These are phyloP conservation scores for Lactarius pseudohatsudake DNA, from an alignment of 768 basidiomycete genomes.

Conservation along the genomic window DNA sequence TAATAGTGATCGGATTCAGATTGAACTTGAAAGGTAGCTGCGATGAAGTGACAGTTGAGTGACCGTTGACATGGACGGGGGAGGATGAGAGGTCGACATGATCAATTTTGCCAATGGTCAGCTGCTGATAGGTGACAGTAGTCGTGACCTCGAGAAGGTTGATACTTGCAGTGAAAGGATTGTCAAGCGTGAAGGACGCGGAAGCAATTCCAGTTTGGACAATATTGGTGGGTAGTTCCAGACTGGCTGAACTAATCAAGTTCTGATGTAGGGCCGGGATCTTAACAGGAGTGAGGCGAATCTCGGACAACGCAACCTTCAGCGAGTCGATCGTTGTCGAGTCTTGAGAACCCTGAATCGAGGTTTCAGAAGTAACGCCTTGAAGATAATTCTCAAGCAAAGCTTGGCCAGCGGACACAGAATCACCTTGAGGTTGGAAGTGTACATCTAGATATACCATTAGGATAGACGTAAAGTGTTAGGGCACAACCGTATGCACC, in stretches of 20 bases:
- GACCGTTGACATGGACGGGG: slow-evolving; percentile 61
- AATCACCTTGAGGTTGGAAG: slow-evolving; percentile 56
- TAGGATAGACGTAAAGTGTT: neutral
- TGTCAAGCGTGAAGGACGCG: slow-evolving; percentile 56
- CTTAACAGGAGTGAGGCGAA: slow-evolving; percentile 57
- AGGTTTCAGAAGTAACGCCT: slow-evolving; percentile 54
- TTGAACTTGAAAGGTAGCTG: slow-evolving; percentile 63
- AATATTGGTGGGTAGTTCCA: slow-evolving; percentile 63
- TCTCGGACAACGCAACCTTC: slow-evolving; percentile 57
- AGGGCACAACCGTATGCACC: slow-evolving; percentile 35
- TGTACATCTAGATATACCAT: slow-evolving; percentile 48
- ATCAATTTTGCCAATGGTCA: slow-evolving; percentile 60
- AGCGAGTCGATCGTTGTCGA: slow-evolving; percentile 64
- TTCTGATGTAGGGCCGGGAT: slow-evolving; percentile 66
- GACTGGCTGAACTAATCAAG: slow-evolving; percentile 53
- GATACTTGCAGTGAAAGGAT: slow-evolving; percentile 74
- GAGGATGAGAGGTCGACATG: slow-evolving; percentile 52
- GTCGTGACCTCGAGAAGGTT: slow-evolving; percentile 57
- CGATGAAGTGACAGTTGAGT: slow-evolving; percentile 56
- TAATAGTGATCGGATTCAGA: slow-evolving; percentile 59
- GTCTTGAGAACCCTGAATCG: slow-evolving; percentile 52
- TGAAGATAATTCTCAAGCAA: slow-evolving; percentile 71
- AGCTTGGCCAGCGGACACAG: slow-evolving; percentile 50
- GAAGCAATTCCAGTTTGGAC: slow-evolving; percentile 58
- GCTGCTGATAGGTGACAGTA: slow-evolving; percentile 51